A percentile compares a stretch with the other conserved stretches of the same genome.
These are phyloP conservation scores for Rutstroemia sp. DNA, from an alignment of 2,329 filamentous ascomycete genomes.

Conservation along the genomic window DNA sequence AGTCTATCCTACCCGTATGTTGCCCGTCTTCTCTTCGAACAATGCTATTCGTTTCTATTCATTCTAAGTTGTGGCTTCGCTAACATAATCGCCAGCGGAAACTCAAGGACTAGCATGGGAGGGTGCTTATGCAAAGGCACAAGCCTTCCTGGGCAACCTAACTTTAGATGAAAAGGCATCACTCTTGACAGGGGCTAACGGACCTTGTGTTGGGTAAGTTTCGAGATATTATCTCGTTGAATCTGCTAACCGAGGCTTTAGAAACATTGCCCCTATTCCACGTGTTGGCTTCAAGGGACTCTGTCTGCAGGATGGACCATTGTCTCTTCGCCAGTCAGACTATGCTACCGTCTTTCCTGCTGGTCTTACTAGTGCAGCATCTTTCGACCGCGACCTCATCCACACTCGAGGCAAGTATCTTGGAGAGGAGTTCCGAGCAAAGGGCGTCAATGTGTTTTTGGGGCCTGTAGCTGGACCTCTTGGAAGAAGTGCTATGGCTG, in stretches of 20 bases:
- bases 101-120: conserved; percentile 41
- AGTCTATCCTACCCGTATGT: conserved; percentile 23
- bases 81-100: conserved; percentile 25
- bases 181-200: conserved; percentile 16
- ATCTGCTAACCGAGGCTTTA: conserved; percentile 3
- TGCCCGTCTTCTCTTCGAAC: background rate
- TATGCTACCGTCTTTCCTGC: conserved; percentile 64
- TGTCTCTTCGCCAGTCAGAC: conserved; percentile 63
- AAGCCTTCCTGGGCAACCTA: conserved; percentile 61
- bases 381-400: conserved; percentile 59
- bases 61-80: background rate
- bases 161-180: conserved; percentile 67
- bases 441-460: conserved; percentile 69
- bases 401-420: conserved; percentile 38
- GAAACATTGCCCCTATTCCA: conserved; percentile 20
- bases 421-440: conserved; percentile 57
- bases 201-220: conserved; percentile 14
- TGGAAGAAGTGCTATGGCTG: conserved; percentile 39
- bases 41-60: no score
- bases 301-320: conserved; percentile 37
- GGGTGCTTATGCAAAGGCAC: conserved; percentile 61
- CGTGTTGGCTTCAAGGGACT: conserved; percentile 21
- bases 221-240: background rate
- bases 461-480: conserved; percentile 40
- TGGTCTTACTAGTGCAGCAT: conserved; percentile 58